Conservation (phyloP, 2,329 filamentous ascomycete species). For the Fusarium paranaense region DNA sequence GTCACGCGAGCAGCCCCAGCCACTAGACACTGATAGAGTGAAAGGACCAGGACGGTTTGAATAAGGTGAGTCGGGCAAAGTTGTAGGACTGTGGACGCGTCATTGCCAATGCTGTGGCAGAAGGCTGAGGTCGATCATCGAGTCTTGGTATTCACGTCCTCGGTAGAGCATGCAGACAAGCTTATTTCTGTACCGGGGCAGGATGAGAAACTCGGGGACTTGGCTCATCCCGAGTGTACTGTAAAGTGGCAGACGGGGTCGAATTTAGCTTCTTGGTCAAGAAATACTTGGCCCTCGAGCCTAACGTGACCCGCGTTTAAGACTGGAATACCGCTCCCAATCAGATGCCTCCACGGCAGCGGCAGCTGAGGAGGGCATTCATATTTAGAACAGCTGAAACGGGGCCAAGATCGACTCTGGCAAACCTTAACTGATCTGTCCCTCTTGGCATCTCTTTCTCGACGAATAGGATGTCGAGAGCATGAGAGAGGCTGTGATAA, state of each 20-base stretch:
- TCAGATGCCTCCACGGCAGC: constrained; percentile 7
- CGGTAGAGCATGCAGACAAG: neutral
- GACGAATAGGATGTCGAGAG: neutral
- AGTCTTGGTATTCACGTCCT: neutral
- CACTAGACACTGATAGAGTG: constrained; percentile 6
- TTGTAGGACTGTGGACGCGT: constrained; percentile 17
- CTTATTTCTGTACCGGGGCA: neutral
- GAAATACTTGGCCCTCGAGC: constrained; percentile 15
- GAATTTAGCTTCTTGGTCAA: neutral
- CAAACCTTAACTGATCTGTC: constrained; percentile 8
- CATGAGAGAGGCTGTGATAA: constrained; percentile 15
- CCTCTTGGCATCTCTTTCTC: constrained; percentile 18
- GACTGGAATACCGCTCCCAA: constrained; percentile 7
- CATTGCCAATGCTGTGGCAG: constrained; percentile 7
- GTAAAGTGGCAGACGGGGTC: neutral
- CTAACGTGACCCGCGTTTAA: constrained; percentile 10
- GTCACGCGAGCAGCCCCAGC: constrained; percentile 23
- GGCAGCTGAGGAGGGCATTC: neutral
- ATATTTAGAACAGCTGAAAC: constrained; percentile 24
- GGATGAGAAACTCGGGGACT: neutral
- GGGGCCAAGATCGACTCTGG: neutral
- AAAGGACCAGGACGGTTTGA: neutral
- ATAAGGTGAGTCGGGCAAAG: neutral
- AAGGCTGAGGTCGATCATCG: constrained; percentile 1
- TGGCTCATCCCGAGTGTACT: neutral